Base-by-base conservation (phyloP, 83 land plant genomes). In the Larix sibirica region DNA sequence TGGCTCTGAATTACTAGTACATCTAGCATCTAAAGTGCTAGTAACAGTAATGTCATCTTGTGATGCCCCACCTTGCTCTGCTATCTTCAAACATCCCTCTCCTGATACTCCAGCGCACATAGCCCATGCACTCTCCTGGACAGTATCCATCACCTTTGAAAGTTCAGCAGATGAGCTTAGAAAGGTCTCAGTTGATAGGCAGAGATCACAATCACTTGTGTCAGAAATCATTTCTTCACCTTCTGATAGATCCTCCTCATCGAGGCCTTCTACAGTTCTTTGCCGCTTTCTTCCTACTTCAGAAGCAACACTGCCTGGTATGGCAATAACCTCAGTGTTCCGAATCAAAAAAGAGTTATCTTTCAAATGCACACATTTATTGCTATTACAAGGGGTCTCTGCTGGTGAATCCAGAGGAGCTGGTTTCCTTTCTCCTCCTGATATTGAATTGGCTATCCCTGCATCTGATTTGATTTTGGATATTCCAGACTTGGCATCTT, bases 251-350 rank as follows among this genome's bases (percentile, higher is more conserved):
- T 62, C 64, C 64, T 62, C 23, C 23, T 83, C 85, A 20, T 31
- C 71, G 4, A 83, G 65, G 42, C 61, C 84, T 6, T 62, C 84
- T 31, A 62, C 31, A 81, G 85, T 83, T 33, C 85, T 61, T 69
- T 83, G 85, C 63, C 85, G 9, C 84, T 83, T 83, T 54, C 85
- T 36, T 33, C 85, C 31, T 13, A 84, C 82, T 36, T 83, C 85
- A 73, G 78, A 76, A 10, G 84, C 36, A 79, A 84, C 33, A 40
- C 18, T 18, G 8, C 26, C 79, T 31, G 81, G 31, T 24, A 50
- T 21, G 42, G 58, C 68, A 81, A 28, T n/a, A 14, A 20, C n/a
- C 47, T 20, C 83, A 62, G 28, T 50, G 7, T 62, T 62, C 7
- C 6, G 23, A 4, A 36, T 23, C 77, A 14, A 68, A 47, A 13